Base-by-base conservation (phyloP, 2,329 filamentous ascomycete species). In the Balansia obtecta region DNA sequence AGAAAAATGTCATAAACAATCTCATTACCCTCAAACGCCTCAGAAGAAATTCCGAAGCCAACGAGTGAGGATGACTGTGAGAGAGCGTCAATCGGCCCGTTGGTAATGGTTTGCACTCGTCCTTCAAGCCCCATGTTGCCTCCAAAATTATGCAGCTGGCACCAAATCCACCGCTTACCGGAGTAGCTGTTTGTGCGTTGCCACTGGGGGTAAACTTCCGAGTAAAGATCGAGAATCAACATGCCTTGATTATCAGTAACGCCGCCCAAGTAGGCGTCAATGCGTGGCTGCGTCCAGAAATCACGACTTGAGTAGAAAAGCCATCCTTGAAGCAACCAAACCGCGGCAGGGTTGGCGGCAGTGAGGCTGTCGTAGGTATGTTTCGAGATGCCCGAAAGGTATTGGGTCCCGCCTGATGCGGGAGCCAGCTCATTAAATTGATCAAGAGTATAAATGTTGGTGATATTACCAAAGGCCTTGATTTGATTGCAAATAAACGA, bases 161-260 rank as follows among this genome's bases (percentile, higher is more conserved):
- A 76, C 74, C 74, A 77, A 37, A 77, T 69, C 73, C 74, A 77
- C 0, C 71, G 69, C 54, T 75, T 75, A 16, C 73, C 73, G 52
- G 68, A 71, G 57, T 74, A 78, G 0, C 68, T 71, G 15, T 71
- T 65, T 0, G 72, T 75, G 9, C 71, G 63, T 54, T 70, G 69
- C 74, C 75, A 77, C 51, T 76, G 69, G 0, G 74, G 74, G 9
- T 65, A 57, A 7, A 65, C 67, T 52, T 77, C 74, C 0, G 72
- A 73, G 53, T 69, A 74, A 2, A 77, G 63, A 52, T 77, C 74
- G 3, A 77, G 62, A 18, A 77, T 65, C 34, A 77, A 52, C 71
- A 77, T 73, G 52, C 75, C 71, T 0, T 58, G 45, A 48, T 73
- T 56, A 0, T 61, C 57, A 1, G 65, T 58, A 1, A 76, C 69